A percentile compares a stretch with the other conserved stretches of the same genome.
Evolutionary conservation across 371 early-diverging fungal species (phyloP).

Genomic region (Syncephalastrum monosporum): DNA sequence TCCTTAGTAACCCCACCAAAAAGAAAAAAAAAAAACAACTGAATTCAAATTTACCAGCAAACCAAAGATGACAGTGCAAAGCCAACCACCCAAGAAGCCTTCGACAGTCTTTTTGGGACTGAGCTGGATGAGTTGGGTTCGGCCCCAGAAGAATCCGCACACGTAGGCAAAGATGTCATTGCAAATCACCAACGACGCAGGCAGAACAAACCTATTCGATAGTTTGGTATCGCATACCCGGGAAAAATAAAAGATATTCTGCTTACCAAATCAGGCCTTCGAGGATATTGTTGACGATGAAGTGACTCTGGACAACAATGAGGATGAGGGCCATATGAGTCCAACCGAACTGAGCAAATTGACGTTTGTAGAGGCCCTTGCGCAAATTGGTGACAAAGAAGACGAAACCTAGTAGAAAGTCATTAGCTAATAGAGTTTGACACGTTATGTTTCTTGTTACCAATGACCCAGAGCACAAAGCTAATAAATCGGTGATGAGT

Average conservation of each 20-base stretch:
- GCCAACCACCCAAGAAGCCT: conserved; percentile 95
- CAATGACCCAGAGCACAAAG: conserved; percentile 83
- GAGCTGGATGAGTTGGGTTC: conserved; percentile 89
- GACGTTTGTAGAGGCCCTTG: conserved; percentile 85
- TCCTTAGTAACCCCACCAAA: not conserved
- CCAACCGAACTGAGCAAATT: conserved; percentile 95
- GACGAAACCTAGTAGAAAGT: conserved; percentile 70
- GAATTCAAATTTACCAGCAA: conserved; percentile 57
- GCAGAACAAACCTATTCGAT: conserved; percentile 71
- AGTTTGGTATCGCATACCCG: too few species aligned
- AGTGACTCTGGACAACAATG: conserved; percentile 88
- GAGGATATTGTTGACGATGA: conserved; percentile 94
- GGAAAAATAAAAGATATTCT: too few species aligned
- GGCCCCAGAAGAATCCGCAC: conserved; percentile 93
- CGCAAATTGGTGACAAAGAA: conserved; percentile 92
- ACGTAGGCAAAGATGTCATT: conserved; percentile 99
- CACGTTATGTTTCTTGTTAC: conserved; percentile 30
- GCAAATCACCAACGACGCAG: conserved; percentile 88
- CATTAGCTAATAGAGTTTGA: not conserved
- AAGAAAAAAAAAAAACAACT: not conserved
- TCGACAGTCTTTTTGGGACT: conserved; percentile 99
- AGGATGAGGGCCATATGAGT: conserved; percentile 93
- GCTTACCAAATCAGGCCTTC: conserved; percentile 94
- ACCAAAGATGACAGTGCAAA: conserved; percentile 87
- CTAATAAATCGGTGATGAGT: conserved; percentile 95